Percentiles rank a stretch among this genome's conserved stretches.
These are phyloP conservation scores for Aspergillus incahuasiensis DNA, from an alignment of 495 filamentous ascomycete species.

Conservation along the genomic window DNA sequence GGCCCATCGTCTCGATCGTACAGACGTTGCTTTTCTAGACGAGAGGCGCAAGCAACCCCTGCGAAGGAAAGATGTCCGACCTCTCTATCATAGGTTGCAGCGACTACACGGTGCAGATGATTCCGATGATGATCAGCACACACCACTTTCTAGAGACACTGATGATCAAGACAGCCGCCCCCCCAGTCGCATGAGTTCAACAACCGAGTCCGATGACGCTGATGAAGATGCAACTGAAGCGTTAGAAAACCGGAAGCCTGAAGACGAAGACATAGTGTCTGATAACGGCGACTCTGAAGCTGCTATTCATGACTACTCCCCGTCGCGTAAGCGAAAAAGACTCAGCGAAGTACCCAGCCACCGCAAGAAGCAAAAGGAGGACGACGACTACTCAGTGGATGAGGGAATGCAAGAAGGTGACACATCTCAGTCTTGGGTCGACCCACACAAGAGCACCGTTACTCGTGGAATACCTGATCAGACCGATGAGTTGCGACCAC, in stretches of 20 bases:
- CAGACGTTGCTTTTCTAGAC: constrained; percentile 68
- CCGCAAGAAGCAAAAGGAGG: constrained; percentile 70
- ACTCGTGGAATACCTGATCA: background rate
- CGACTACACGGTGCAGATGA: constrained; percentile 55
- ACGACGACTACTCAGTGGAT: constrained; percentile 66
- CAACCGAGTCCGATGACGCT: constrained; percentile 56
- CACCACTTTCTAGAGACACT: constrained; percentile 62
- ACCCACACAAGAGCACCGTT: constrained; percentile 1
- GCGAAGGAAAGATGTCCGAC: constrained; percentile 49
- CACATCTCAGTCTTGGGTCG: background rate
- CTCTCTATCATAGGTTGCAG: constrained; percentile 54
- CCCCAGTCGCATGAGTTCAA: constrained; percentile 69
- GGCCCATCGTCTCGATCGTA: constrained; percentile 52
- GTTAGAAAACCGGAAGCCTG: constrained; percentile 10
- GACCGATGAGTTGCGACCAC: background rate
- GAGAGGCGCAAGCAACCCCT: constrained; percentile 61
- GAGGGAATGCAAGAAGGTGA: constrained; percentile 5
- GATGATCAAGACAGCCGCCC: constrained; percentile 81
- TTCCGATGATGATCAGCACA: constrained; percentile 55
- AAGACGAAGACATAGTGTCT: constrained; percentile 1
- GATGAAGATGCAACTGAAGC: constrained; percentile 47
- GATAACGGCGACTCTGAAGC: constrained; percentile 1
- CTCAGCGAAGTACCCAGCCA: constrained; percentile 54
- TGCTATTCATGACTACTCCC: constrained; percentile 5
- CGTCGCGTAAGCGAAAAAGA: constrained; percentile 67